Evolutionary conservation across 441 rosid genomes (phyloP).

Genomic region (Erodium texanum): DNA sequence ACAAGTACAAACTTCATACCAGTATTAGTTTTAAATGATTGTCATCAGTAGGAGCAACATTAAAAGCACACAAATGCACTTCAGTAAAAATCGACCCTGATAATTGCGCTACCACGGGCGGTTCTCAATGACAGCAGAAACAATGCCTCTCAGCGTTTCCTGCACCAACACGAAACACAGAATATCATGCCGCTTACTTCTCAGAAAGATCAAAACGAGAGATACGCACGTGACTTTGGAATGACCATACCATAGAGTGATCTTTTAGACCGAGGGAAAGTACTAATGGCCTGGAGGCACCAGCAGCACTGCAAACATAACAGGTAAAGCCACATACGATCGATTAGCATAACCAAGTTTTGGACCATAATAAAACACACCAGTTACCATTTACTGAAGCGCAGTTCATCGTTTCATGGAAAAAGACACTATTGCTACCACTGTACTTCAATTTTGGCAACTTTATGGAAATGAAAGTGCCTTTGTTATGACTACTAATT

Average conservation of each 20-base stretch:
- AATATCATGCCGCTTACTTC: not conserved
- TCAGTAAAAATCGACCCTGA: not conserved
- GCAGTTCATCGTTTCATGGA: too few species aligned
- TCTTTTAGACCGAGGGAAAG: constrained; percentile 83
- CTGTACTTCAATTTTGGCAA: too few species aligned
- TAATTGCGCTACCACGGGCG: constrained; percentile 40
- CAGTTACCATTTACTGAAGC: too few species aligned
- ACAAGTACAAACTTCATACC: too few species aligned
- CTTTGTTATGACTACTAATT: too few species aligned
- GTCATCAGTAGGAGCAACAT: not conserved
- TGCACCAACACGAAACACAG: constrained; percentile 18
- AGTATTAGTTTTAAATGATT: not conserved
- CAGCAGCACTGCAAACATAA: constrained; percentile 36
- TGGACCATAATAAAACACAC: too few species aligned
- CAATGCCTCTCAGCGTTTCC: constrained; percentile 68
- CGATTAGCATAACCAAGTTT: too few species aligned
- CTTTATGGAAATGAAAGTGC: not conserved
- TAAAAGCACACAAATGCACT: not conserved
- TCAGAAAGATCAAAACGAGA: not conserved
- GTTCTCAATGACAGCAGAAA: constrained; percentile 56
- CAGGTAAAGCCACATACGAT: too few species aligned
- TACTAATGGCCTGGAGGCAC: constrained; percentile 52
- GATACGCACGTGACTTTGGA: not conserved
- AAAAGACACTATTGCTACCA: too few species aligned
- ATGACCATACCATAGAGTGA: constrained; percentile 54